Conservation (phyloP, 805 yeast genomes). For the Nakazawaea holstii region DNA sequence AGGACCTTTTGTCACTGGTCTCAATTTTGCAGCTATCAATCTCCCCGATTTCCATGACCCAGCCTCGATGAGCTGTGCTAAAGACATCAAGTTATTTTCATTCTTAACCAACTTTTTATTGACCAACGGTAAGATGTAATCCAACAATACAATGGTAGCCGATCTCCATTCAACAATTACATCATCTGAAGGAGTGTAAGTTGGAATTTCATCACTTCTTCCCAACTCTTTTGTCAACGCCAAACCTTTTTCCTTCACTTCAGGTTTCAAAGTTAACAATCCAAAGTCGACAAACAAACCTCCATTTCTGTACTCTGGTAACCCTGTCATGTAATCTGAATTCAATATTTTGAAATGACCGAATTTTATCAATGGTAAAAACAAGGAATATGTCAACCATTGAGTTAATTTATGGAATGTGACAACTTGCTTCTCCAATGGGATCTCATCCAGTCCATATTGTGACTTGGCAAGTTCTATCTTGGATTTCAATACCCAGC, state of each 20-base stretch:
- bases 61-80: constrained; percentile 62
- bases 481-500: constrained; percentile 45
- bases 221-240: constrained; percentile 25
- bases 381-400: constrained; percentile 59
- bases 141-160: constrained; percentile 51
- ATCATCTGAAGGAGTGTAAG: constrained; percentile 49
- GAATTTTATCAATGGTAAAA: constrained; percentile 43
- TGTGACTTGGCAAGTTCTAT: constrained; percentile 14
- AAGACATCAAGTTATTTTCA: constrained; percentile 26
- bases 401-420: constrained; percentile 65
- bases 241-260: constrained; percentile 31
- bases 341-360: constrained; percentile 37
- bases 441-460: constrained; percentile 16
- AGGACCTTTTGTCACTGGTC: constrained; percentile 51
- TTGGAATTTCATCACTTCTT: constrained; percentile 33
- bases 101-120: constrained; percentile 36
- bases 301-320: constrained; percentile 62
- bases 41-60: constrained; percentile 69
- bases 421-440: constrained; percentile 38
- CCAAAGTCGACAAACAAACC: constrained; percentile 57
- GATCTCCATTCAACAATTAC: constrained; percentile 68
- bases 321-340: constrained; percentile 43
- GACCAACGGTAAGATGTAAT: constrained; percentile 44
- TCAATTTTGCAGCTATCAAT: constrained; percentile 44
- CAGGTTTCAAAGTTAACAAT: constrained; percentile 42